These are phyloP conservation scores for Rubroshorea leprosula DNA, from an alignment of 345 rosid genomes.

Conservation along the genomic window DNA sequence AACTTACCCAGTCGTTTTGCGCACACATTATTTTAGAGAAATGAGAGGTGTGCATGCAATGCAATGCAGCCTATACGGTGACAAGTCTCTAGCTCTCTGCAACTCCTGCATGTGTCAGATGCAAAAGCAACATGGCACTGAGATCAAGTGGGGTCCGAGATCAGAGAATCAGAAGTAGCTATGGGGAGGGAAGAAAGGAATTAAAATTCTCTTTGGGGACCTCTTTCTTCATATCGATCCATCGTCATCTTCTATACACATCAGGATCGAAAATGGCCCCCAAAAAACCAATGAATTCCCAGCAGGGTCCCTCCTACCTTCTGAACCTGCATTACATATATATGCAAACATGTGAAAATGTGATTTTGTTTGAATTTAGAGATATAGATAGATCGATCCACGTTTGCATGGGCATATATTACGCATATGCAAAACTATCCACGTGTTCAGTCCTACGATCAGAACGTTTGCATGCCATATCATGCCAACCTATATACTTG, in stretches of 20 bases:
- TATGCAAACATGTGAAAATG: background rate
- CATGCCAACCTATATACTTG: slow-evolving; percentile 38
- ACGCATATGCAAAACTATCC: background rate
- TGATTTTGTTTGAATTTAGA: too few relatives aligned
- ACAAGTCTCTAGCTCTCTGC: slow-evolving; percentile 6
- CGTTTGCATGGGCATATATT: too few relatives aligned
- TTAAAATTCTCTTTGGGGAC: background rate
- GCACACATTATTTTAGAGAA: too few relatives aligned
- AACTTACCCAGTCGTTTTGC: too few relatives aligned
- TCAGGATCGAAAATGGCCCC: too few relatives aligned
- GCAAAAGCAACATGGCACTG: slow-evolving; percentile 25
- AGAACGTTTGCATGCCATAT: slow-evolving; percentile 39
- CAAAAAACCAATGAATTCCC: too few relatives aligned
- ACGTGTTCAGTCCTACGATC: slow-evolving; percentile 19
- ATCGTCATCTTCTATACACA: background rate
- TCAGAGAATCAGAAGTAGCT: too few relatives aligned
- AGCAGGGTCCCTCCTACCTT: too few relatives aligned
- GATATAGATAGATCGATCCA: too few relatives aligned
- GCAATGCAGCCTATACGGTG: too few relatives aligned
- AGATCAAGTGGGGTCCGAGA: slow-evolving; percentile 20
- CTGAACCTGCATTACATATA: too few relatives aligned
- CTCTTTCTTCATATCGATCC: background rate
- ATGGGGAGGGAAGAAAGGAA: background rate
- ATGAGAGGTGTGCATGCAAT: too few relatives aligned
- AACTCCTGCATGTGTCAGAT: slow-evolving; percentile 6